Evolutionary conservation across 345 rosid genomes (phyloP), one percentile per base, ranked within the genome.

Genomic region (Murraya paniculata): DNA sequence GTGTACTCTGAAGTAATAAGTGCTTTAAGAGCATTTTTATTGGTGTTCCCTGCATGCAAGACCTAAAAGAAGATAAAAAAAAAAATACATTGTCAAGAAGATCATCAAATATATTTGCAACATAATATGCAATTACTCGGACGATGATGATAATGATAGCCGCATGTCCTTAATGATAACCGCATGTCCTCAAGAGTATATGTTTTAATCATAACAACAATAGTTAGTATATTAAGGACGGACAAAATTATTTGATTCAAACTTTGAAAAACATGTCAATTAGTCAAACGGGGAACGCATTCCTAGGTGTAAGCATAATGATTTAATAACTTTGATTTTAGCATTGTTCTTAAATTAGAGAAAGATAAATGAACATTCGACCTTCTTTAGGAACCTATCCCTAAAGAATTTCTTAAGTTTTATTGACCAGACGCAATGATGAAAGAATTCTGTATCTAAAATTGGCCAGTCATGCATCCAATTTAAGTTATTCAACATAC

Each of bases 1-100:
- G 85, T 72, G 82, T 90, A 93, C 82, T 95, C 98, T 14, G 98
- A 98, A 4, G 80, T 90, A 80, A 95, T 91, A 36, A 92, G 94
- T 48, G 92, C 55, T 84, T 95, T 95, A 78, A 74, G 86, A 7
- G 84, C 91, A 89, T 84, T 91, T 68, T 91, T 95, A 88, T 95
- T 93, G 1, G 83, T 84, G 66, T 85, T 89, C 68, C 85, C 87
- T 0, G 97, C 85, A 25, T 95, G 90, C 85, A 95, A 41, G 27
- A 91, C 87, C 98, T 93, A 80, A 71, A 79, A 69, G 30, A 24
- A 50, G 18, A 76, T 67, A 48, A 73, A 78, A 77, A 36, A 57
- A 78, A 18, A 68, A 22, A 18, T 13, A 60, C 8, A 45, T 72
- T 33, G 19, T 50, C 58, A 19, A 48, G 73, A 18, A 50, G 9